Evolutionary conservation across 306 rosid species (phyloP), one percentile per base, ranked within the genome.

Genomic region (Cyclanthera cordifolia): DNA sequence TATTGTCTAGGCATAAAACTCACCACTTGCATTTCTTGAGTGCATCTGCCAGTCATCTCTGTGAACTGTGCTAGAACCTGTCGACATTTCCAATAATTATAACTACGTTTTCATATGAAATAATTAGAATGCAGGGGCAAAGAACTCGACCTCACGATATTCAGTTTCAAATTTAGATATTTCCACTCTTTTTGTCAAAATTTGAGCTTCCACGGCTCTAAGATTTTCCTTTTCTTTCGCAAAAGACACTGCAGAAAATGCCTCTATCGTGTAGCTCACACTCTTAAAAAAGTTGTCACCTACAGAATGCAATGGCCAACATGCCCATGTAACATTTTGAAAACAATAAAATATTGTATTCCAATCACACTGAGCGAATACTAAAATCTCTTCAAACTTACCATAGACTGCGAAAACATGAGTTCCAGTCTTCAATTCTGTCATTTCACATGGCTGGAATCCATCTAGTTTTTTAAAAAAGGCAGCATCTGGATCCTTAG

Each of bases 231-330:
- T 94, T 76, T 94, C 92, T 85, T 85, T 84, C 13, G 49, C 19
- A 74, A 88, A 90, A 25, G 87, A 83, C 27, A 85, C 87, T 32
- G 96, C 95, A 83, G 89, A 83, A 15, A 94, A 78, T 51, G 84
- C 90, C 80, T 94, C 99, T 58, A 94, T 85, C 1, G 92, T 86
- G 85, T 94, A 94, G 83, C 79, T 90, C 69, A 88, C 97, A 78
- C 97, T 90, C 82, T 82, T 94, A 59, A 94, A 94, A 78, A 94
- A 94, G 74, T 94, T 94, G 91, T 94, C 99, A 53, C 99, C 99
- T 94, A 74, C 52, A 84, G 71, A 70, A 73, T 75, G 58, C 4
- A 60, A 20, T 30, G 14, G 73, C 23, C 70, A 53, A 75, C 73
- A 74, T 64, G 46, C 55, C 48, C 34, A 51, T 46, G 4, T 49